Evolutionary conservation across 108 stramenopile genomes (phyloP).

Genomic region (Cyclotella kingstonii): DNA sequence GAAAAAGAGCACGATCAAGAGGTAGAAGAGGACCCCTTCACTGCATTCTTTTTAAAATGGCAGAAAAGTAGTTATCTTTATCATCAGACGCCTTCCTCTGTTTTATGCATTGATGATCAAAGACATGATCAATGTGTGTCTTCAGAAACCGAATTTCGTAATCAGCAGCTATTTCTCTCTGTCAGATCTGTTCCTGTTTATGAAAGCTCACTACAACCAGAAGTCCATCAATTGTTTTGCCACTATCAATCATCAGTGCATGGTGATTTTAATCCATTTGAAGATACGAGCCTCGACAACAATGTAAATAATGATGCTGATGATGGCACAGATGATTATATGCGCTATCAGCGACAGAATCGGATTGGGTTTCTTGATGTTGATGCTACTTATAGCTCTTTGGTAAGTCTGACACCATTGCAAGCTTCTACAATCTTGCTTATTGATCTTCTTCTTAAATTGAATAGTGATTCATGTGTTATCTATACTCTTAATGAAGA

Average conservation of each 20-base stretch:
- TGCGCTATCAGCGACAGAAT: slow-evolving; percentile 10
- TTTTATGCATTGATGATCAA: background rate
- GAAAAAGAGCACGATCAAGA: background rate
- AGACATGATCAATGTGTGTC: slow-evolving; percentile 11
- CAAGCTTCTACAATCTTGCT: too few species aligned
- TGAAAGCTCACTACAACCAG: slow-evolving; percentile 65
- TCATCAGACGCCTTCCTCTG: background rate
- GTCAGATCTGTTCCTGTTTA: slow-evolving; percentile 66
- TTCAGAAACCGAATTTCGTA: background rate
- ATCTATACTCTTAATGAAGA: background rate
- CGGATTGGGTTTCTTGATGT: slow-evolving; percentile 32
- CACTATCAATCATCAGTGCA: slow-evolving; percentile 69
- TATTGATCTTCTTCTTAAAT: too few species aligned
- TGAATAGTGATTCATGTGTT: too few species aligned
- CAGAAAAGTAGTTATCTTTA: background rate
- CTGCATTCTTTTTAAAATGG: slow-evolving; percentile 24
- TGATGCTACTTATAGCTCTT: slow-evolving; percentile 47
- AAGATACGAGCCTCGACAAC: slow-evolving; percentile 8
- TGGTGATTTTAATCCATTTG: slow-evolving; percentile 73
- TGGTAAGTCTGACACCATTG: too few species aligned
- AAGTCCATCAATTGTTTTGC: slow-evolving; percentile 72
- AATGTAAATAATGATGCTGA: background rate
- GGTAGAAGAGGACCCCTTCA: slow-evolving; percentile 15
- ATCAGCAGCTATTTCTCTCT: slow-evolving; percentile 40
- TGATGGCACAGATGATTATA: slow-evolving; percentile 20